Percentiles rank a stretch among this genome's conserved stretches.
These are phyloP conservation scores for Trypanosoma lewisi DNA, from an alignment of 208 protist species.

Conservation along the genomic window DNA sequence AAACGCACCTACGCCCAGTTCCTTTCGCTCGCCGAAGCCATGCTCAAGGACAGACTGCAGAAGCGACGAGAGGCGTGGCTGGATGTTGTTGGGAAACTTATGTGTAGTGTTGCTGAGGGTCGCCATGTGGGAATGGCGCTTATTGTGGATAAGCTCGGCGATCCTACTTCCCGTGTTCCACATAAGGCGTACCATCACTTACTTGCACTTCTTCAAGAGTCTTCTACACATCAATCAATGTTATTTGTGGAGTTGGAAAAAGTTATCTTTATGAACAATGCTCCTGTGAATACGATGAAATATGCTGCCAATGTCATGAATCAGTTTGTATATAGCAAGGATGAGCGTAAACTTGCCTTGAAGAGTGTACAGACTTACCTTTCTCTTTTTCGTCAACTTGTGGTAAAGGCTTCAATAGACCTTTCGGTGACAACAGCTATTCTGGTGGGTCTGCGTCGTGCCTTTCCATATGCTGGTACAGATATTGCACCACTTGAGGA, in stretches of 20 bases:
- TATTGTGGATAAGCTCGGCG: slow-evolving; percentile 91
- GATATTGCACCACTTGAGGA: slow-evolving; percentile 79
- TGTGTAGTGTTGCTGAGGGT: slow-evolving; percentile 79
- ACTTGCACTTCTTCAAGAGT: slow-evolving; percentile 78
- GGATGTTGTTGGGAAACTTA: slow-evolving; percentile 81
- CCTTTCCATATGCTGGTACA: slow-evolving; percentile 89
- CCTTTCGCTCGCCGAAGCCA: slow-evolving; percentile 78
- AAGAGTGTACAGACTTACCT: slow-evolving; percentile 90
- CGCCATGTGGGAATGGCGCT: slow-evolving; percentile 80
- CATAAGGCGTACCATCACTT: slow-evolving; percentile 89
- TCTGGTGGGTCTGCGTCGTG: slow-evolving; percentile 86
- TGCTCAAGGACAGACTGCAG: slow-evolving; percentile 87
- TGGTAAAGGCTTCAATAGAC: slow-evolving; percentile 59
- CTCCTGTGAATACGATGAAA: slow-evolving; percentile 83
- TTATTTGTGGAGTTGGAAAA: slow-evolving; percentile 91
- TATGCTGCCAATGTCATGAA: slow-evolving; percentile 91
- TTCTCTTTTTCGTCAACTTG: slow-evolving; percentile 82
- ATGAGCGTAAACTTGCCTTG: slow-evolving; percentile 86
- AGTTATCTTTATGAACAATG: slow-evolving; percentile 90
- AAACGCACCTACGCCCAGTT: slow-evolving; percentile 91
- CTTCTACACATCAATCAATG: slow-evolving; percentile 77
- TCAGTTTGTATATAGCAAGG: slow-evolving; percentile 91
- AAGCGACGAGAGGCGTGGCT: slow-evolving; percentile 86
- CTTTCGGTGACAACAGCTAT: slow-evolving; percentile 88
- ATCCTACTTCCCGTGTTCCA: slow-evolving; percentile 63